Percentiles rank a stretch among this genome's conserved stretches.
phyloP scores from a whole-genome alignment of 306 rosid species.

The Cucurbita moschata region DNA sequence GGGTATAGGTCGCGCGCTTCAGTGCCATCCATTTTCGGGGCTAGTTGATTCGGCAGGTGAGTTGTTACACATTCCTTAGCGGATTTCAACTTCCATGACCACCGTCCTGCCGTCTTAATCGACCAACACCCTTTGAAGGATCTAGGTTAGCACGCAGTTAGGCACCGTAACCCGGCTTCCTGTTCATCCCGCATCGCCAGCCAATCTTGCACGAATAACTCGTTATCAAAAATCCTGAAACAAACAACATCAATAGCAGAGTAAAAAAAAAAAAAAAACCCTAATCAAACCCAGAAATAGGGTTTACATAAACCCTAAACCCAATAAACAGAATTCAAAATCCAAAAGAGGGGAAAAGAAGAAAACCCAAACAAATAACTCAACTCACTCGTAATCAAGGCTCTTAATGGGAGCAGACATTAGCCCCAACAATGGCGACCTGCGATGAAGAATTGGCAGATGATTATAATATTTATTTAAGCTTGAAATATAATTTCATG shows the following conservation, averaged over 20 bases:
- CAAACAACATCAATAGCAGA: not conserved
- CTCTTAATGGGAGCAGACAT: slow-evolving; percentile 84
- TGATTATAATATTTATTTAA: not conserved
- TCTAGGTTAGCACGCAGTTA: too few species aligned
- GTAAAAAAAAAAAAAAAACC: not conserved
- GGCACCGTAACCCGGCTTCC: too few species aligned
- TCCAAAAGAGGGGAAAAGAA: not conserved
- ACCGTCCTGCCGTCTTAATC: too few species aligned
- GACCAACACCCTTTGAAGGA: too few species aligned
- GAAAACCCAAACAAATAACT: not conserved
- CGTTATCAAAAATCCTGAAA: slow-evolving; percentile 66
- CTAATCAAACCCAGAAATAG: not conserved
- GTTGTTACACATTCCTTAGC: too few species aligned
- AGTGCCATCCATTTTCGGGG: too few species aligned
- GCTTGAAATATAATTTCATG: too few species aligned
- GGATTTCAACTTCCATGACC: too few species aligned
- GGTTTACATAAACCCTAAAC: not conserved
- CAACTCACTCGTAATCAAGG: slow-evolving; percentile 75
- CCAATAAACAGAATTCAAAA: not conserved
- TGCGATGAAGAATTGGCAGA: slow-evolving; percentile 49
- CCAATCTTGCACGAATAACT: slow-evolving; percentile 90
- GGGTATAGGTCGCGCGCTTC: too few species aligned
- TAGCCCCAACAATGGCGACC: slow-evolving; percentile 85
- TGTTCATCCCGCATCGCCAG: too few species aligned
- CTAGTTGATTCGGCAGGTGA: too few species aligned